Base-by-base conservation (phyloP, 805 yeast genomes). In the Metschnikowia borealis region DNA sequence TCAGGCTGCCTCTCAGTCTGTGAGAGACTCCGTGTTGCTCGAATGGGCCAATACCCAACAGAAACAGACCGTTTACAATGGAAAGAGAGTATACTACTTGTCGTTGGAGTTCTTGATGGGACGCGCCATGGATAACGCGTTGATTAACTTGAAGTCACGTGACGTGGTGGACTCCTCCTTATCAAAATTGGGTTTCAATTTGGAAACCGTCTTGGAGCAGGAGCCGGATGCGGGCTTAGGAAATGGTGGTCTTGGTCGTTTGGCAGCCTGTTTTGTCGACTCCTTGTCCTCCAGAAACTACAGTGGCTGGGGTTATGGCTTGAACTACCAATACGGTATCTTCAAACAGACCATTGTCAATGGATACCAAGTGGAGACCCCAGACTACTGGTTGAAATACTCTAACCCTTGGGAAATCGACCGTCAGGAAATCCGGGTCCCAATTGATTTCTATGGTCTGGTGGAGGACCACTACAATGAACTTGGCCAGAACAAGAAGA, bases 281-380 rank as follows among this genome's bases (percentile, higher is more conserved):
- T 89, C 96, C 1, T 73, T 90, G 65, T 82, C 94, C 34, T 83
- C 96, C 4, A 85, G 87, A 57, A 84, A 87, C 67, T 88, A 87
- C 67, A 89, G 95, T 15, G 96, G 96, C 46, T 90, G 97, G 97
- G 97, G 97, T 55, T 90, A 90, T 67, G 97, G 97, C 53, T 74
- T 90, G 59, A 85, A 96, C 65, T 90, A 90, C 72, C 89, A 89
- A 69, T 90, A 91, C 65, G 97, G 97, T 67, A 90, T 90, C 60
- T 90, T 90, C 70, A 81, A 89, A 58, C 97, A 90, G 71, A 83
- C 83, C 66, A 89, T 90, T 62, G 79, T 89, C 59, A 88, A 91
- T 63, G 97, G 97, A 10, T 88, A 87, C 70, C 97, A 90, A 71
- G 95, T 91, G 36, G 97, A 90, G 70, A 78, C 89, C 33, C 97